These are phyloP conservation scores for Xylaria sp. DNA, from an alignment of 495 filamentous ascomycete species.

Conservation along the genomic window DNA sequence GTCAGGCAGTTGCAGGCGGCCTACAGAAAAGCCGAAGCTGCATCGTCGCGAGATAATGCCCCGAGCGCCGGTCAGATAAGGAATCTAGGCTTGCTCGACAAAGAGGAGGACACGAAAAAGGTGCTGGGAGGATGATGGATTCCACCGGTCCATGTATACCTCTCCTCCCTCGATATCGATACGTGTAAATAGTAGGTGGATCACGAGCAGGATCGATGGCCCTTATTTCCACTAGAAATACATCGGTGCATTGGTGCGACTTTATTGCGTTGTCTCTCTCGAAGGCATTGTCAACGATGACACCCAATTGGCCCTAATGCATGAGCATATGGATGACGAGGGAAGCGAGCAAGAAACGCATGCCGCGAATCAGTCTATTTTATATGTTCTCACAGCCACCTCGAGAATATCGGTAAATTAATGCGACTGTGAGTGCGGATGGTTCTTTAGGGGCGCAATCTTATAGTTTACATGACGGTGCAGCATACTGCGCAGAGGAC, in stretches of 20 bases:
- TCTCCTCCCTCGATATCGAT: slow-evolving; percentile 8
- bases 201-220: slow-evolving; percentile 14
- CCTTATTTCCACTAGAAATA: slow-evolving; percentile 15
- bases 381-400: background rate
- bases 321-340: background rate
- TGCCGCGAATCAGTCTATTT: background rate
- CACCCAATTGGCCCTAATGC: background rate
- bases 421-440: background rate
- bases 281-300: background rate
- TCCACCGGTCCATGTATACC: slow-evolving; percentile 9
- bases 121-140: slow-evolving; percentile 53
- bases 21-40: slow-evolving; percentile 81
- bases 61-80: slow-evolving; percentile 77
- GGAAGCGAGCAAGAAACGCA: background rate
- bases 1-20: slow-evolving; percentile 80
- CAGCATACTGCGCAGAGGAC: background rate
- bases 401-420: background rate
- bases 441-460: background rate
- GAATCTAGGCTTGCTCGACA: slow-evolving; percentile 80
- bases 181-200: slow-evolving; percentile 33
- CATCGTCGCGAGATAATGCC: slow-evolving; percentile 76
- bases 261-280: background rate
- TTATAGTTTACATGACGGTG: background rate
- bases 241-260: slow-evolving; percentile 11
- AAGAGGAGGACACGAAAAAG: slow-evolving; percentile 78